Base-by-base conservation (phyloP, 2,329 filamentous ascomycete genomes). In the Taxawa tesnikishii region DNA sequence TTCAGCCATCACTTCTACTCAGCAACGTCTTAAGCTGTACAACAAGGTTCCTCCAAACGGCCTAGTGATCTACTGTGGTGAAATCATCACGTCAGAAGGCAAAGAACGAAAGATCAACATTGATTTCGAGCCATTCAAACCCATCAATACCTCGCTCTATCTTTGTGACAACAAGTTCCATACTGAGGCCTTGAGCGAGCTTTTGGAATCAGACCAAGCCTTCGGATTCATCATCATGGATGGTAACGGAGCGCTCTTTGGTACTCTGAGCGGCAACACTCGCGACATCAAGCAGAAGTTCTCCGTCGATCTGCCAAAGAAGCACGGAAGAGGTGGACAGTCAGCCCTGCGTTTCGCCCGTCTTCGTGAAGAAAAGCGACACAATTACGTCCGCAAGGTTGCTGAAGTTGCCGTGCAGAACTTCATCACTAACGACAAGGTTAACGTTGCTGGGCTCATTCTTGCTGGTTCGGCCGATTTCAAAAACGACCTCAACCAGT, bases 201-300 rank as follows among this genome's bases (percentile, higher is more conserved):
- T 98, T 51, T 79, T 98, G 45, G 90, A 98, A 65, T 94, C 88
- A 12, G 90, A 98, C 58, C 90, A 96, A 64, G 94, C 93, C 63
- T 98, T 98, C 49, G 90, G 90, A 34, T 98, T 98, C 67, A 98
- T 98, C 60, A 79, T 98, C 65, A 98, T 98, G 90, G 90, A 98
- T 56, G 90, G 90, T 66, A 98, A 98, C 63, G 92, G 90, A 49
- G 83, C 90, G 26, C 76, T 98, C 17, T 98, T 98, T 48, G 90
- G 90, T 50, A 98, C 90, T 1, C 70, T 98, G 26, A 94, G 85
- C 51, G 92, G 90, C 47, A 98, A 98, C 63, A 98, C 90, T 21
- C 79, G 90, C 57, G 92, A 98, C 49, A 73, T 98, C 30, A 72
- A 96, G 32, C 90, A 98, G 68, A 98, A 98, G 64, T 94, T 98